Percentiles rank a stretch among this genome's conserved stretches.
phyloP scores from a whole-genome alignment of 1,284 basidiomycete species.

The Heterobasidion irregulare region DNA sequence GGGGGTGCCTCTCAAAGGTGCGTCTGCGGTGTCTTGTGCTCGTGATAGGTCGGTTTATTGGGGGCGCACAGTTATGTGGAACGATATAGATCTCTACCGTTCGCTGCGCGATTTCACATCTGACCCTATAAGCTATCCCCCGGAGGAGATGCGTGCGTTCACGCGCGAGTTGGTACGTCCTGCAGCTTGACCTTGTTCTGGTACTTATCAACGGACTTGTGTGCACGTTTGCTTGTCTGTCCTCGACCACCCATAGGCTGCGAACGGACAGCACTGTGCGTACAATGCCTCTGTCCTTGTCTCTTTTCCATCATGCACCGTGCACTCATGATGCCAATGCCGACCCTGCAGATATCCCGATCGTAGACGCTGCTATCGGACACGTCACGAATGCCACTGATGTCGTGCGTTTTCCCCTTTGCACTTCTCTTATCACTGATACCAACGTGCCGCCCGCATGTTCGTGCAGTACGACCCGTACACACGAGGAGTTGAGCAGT shows the following conservation, averaged over 20 bases:
- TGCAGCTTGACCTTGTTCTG: neutral
- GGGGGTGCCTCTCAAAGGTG: slow-evolving; percentile 59
- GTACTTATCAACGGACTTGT: neutral
- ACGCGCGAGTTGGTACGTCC: slow-evolving; percentile 47
- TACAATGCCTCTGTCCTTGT: neutral
- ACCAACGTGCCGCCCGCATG: neutral
- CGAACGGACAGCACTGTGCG: slow-evolving; percentile 29
- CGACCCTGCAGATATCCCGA: slow-evolving; percentile 31
- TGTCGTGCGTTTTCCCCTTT: slow-evolving; percentile 21
- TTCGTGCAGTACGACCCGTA: slow-evolving; percentile 35
- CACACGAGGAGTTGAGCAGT: slow-evolving; percentile 32
- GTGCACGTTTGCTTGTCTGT: neutral
- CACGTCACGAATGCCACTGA: slow-evolving; percentile 30
- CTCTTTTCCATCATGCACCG: neutral
- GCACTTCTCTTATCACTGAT: neutral
- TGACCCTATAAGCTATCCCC: slow-evolving; percentile 57
- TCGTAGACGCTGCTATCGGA: slow-evolving; percentile 29
- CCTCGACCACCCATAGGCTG: slow-evolving; percentile 13
- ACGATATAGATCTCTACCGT: slow-evolving; percentile 70
- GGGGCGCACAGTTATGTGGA: slow-evolving; percentile 52
- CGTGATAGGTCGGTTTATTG: too few species aligned
- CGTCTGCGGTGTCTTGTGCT: slow-evolving; percentile 1
- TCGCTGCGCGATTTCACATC: slow-evolving; percentile 61
- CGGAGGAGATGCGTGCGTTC: slow-evolving; percentile 51
- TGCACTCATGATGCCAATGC: slow-evolving; percentile 15